Evolutionary conservation across 2,329 filamentous ascomycete species (phyloP).

Genomic region (Fusarium xylarioides): DNA sequence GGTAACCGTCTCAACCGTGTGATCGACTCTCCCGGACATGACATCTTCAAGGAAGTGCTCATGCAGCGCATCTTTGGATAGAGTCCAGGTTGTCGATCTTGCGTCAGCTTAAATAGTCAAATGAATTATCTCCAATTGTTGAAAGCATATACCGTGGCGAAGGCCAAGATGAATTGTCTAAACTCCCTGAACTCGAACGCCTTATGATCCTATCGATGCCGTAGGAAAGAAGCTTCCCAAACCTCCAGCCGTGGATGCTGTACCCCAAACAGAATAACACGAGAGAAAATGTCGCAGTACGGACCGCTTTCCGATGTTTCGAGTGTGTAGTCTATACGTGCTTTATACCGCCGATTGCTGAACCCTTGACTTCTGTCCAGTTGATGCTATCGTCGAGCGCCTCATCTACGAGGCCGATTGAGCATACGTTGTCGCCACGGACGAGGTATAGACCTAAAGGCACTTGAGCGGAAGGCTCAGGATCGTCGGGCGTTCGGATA

Average conservation of each 20-base stretch:
- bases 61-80: conserved; percentile 71
- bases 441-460: conserved; percentile 91
- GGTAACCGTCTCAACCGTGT: conserved; percentile 86
- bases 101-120: conserved; percentile 31
- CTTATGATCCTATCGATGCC: conserved; percentile 31
- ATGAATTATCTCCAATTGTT: conserved; percentile 11
- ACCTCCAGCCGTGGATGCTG: conserved; percentile 26
- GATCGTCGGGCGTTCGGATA: conserved; percentile 85
- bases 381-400: conserved; percentile 88
- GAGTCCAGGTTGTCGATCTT: not conserved
- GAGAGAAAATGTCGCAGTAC: not conserved
- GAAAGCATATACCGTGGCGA: conserved; percentile 28
- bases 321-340: conserved; percentile 59
- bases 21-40: conserved; percentile 72
- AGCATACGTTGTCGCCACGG: conserved; percentile 91
- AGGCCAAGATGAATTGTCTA: conserved; percentile 40
- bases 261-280: conserved; percentile 32
- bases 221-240: conserved; percentile 5
- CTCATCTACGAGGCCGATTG: conserved; percentile 90
- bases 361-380: conserved; percentile 89
- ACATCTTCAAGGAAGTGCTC: conserved; percentile 71
- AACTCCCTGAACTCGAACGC: conserved; percentile 44
- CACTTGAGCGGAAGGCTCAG: conserved; percentile 81
- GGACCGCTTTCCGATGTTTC: conserved; percentile 1
- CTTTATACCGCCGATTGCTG: conserved; percentile 84